Conservation (phyloP, 495 filamentous ascomycete genomes). For the Neurospora pannonica region DNA sequence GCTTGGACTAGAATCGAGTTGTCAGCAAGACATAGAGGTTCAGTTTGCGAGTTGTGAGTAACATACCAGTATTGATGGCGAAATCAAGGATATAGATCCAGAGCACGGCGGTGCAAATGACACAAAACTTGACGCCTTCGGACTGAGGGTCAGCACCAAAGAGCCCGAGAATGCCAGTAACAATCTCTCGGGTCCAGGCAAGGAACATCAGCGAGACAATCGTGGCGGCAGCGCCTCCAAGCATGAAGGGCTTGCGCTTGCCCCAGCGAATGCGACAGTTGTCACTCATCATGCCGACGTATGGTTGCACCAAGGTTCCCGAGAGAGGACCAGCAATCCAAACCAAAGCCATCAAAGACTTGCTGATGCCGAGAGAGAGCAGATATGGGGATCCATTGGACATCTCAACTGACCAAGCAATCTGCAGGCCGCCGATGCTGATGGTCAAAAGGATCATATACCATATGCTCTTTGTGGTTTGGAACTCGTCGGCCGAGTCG, state of each 20-base stretch:
- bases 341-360: constrained; percentile 83
- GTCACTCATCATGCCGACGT: constrained; percentile 84
- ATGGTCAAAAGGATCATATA: constrained; percentile 79
- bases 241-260: constrained; percentile 82
- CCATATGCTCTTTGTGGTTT: constrained; percentile 65
- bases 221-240: constrained; percentile 63
- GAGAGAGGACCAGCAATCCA: constrained; percentile 91
- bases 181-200: constrained; percentile 74
- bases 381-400: constrained; percentile 70
- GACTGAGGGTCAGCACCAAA: constrained; percentile 63
- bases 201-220: constrained; percentile 63
- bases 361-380: constrained; percentile 76
- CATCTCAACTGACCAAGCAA: constrained; percentile 90
- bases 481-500: constrained; percentile 32
- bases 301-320: constrained; percentile 83
- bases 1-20: constrained; percentile 56
- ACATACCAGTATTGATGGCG: constrained; percentile 79
- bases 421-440: constrained; percentile 75
- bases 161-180: constrained; percentile 56
- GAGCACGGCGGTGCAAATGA: constrained; percentile 66
- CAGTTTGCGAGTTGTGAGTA: neutral
- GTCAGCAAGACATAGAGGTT: neutral
- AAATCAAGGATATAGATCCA: constrained; percentile 84
- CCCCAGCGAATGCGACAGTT: constrained; percentile 74
- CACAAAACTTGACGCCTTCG: constrained; percentile 44